Evolutionary conservation across 495 filamentous ascomycete species (phyloP), one percentile per base, ranked within the genome.

Genomic region (Podospora pseudopauciseta): DNA sequence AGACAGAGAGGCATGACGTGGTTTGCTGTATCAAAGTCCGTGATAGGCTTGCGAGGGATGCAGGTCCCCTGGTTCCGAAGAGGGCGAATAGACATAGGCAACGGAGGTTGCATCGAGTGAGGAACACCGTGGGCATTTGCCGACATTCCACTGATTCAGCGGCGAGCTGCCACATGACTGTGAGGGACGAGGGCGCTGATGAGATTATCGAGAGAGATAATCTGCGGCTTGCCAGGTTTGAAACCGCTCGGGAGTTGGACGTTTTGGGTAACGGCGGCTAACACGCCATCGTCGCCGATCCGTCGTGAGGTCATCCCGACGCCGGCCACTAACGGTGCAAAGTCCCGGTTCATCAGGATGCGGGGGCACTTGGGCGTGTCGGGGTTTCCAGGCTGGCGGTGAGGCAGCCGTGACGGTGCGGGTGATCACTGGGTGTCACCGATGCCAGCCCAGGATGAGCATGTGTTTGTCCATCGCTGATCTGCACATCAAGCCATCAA

Each of bases 241-340:
- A 68, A 68, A 68, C 67, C 28, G 54, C 61, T 54, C 63, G n/a
- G 30, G 20, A 58, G 55, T 60, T 60, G 58, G 58, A 23, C 30
- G 56, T 64, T 64, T 34, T 23, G 55, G 62, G 60, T 32, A 65
- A 65, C 68, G 64, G 66, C 66, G 71, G 44, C 60, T 73, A 68
- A 68, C 60, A 70, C 65, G 67, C 67, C 65, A 62, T 62, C 26
- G 34, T 23, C 67, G 64, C 68, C 66, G 68, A 66, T 70, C 71
- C 34, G 63, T 59, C 5, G 66, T 61, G 65, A 68, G 59, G 65
- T 23, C 39, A 60, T 65, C 55, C 65, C 0, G 18, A 56, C 23
- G 64, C 65, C 67, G 61, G 57, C 62, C 67, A 67, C 9, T 58
- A 26, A 58, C 57, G 60, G 16, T 18, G 20, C 20, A 26, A 26